These are phyloP conservation scores for Pinguiococcus pyrenoidosus DNA, from an alignment of 108 stramenopile species.

Conservation along the genomic window DNA sequence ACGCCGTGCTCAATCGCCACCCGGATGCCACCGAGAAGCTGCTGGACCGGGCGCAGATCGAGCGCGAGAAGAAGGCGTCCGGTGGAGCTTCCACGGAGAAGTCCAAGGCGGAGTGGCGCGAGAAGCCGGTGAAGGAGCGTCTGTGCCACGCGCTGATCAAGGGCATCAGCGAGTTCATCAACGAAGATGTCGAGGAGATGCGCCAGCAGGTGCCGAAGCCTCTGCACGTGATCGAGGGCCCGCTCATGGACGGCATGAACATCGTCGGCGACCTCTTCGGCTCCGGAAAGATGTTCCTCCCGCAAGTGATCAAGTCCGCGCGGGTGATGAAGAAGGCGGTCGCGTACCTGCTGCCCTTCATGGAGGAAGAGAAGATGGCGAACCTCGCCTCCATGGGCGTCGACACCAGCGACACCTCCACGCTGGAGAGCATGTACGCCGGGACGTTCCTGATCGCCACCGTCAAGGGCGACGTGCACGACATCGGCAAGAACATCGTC, in stretches of 20 bases:
- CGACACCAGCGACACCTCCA: constrained; percentile 27
- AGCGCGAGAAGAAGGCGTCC: constrained; percentile 61
- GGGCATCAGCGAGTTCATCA: constrained; percentile 86
- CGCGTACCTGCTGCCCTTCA: constrained; percentile 92
- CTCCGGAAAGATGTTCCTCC: constrained; percentile 98
- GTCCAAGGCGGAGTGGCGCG: constrained; percentile 16
- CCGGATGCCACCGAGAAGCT: constrained; percentile 80
- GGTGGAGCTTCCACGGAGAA: too few relatives aligned
- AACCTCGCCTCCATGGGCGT: constrained; percentile 67
- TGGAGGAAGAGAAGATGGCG: constrained; percentile 91
- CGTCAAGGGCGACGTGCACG: constrained; percentile 99
- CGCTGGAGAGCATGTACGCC: constrained; percentile 15
- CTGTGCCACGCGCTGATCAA: constrained; percentile 89
- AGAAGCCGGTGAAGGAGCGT: constrained; percentile 54
- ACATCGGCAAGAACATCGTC: constrained; percentile 99
- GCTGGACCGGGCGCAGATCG: constrained; percentile 58
- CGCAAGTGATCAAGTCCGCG: constrained; percentile 99
- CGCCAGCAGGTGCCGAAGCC: constrained; percentile 46
- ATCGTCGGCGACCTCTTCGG: constrained; percentile 98
- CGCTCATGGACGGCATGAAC: constrained; percentile 99
- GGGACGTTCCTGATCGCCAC: constrained; percentile 98
- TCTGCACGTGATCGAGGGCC: constrained; percentile 96
- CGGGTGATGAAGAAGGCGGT: constrained; percentile 99
- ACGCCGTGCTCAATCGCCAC: constrained; percentile 48
- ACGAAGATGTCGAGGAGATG: constrained; percentile 78